Percentiles rank a stretch among this genome's conserved stretches.
phyloP scores from a whole-genome alignment of 352 stramenopile species.

The Globisporangium ultimum region DNA sequence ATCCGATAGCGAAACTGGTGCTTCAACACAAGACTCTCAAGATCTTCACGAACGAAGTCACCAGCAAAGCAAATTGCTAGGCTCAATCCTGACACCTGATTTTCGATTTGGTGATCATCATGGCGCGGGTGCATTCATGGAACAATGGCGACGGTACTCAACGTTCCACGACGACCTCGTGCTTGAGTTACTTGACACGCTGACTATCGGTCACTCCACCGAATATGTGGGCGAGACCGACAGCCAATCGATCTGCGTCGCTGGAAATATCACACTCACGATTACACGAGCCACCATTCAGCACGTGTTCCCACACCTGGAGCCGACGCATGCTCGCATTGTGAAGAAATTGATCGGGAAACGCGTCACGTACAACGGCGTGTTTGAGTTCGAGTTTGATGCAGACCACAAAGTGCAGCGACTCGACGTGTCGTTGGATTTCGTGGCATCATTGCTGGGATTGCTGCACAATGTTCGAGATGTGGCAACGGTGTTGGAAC shows the following conservation, averaged over 20 bases:
- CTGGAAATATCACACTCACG: constrained; percentile 4
- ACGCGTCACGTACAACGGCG: not conserved
- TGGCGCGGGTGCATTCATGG: constrained; percentile 23
- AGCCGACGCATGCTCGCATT: not conserved
- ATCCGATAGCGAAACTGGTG: not conserved
- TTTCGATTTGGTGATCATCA: constrained; percentile 28
- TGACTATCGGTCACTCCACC: not conserved
- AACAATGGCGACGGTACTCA: constrained; percentile 37
- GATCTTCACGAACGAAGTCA: not conserved
- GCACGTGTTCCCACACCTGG: constrained; percentile 16
- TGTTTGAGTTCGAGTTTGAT: not conserved
- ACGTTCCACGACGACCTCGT: constrained; percentile 18
- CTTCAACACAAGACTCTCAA: not conserved
- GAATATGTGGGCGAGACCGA: not conserved
- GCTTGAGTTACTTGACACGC: constrained; percentile 12
- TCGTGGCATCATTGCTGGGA: not conserved
- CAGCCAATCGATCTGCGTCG: not conserved
- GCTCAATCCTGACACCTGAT: constrained; percentile 29
- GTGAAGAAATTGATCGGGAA: not conserved
- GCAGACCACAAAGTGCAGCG: constrained; percentile 1
- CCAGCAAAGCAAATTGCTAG: constrained; percentile 38
- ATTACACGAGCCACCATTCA: constrained; percentile 17
- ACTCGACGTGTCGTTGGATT: constrained; percentile 1
- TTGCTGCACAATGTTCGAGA: not conserved
- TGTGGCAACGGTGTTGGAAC: not conserved